Evolutionary conservation across 2,329 filamentous ascomycete genomes (phyloP).

Genomic region (Didymella glomerata): DNA sequence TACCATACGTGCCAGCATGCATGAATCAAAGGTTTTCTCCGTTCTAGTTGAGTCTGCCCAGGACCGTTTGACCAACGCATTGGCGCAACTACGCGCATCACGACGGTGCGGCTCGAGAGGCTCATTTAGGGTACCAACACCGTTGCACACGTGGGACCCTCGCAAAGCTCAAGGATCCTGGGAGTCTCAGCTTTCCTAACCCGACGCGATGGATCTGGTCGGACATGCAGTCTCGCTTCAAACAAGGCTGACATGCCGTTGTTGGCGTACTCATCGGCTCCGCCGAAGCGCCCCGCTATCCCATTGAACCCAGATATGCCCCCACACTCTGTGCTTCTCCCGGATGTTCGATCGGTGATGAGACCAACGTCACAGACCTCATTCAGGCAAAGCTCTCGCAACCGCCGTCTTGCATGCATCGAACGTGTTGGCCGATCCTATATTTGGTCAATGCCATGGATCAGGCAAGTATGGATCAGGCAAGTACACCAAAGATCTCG

Average conservation of each 20-base stretch:
- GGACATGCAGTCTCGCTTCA: neutral
- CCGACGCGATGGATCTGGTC: neutral
- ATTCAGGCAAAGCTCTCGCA: neutral
- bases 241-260: neutral
- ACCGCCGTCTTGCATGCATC: neutral
- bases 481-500: neutral
- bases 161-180: neutral
- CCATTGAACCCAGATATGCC: neutral
- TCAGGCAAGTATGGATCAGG: neutral
- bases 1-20: constrained; percentile 15
- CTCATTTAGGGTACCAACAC: neutral
- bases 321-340: neutral
- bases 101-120: neutral
- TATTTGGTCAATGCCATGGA: constrained; percentile 10
- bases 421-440: neutral
- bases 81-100: constrained; percentile 4
- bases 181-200: neutral
- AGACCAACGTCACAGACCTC: constrained; percentile 1
- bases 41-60: neutral
- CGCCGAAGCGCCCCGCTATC: constrained; percentile 1
- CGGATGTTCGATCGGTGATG: neutral
- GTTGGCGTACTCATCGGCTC: neutral
- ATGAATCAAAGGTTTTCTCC: constrained; percentile 15
- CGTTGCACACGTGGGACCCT: neutral
- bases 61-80: neutral